A percentile compares a stretch with the other conserved stretches of the same genome.
Evolutionary conservation across 768 basidiomycete genomes (phyloP).

Genomic region (Boletus patriciae): DNA sequence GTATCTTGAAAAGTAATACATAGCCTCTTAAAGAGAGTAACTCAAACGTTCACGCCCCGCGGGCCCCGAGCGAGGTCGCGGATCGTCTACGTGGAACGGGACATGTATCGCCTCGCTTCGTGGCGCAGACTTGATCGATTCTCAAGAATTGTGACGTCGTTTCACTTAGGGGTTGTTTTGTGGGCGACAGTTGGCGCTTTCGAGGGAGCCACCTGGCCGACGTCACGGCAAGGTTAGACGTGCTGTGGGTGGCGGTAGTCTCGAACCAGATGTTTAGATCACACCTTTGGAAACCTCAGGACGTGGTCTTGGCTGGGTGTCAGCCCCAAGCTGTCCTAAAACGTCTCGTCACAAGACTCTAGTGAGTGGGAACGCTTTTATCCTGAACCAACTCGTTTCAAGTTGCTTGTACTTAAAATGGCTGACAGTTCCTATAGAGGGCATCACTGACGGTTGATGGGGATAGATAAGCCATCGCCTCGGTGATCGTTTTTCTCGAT

Average conservation of each 20-base stretch:
- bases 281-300: too few relatives aligned
- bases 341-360: too few relatives aligned
- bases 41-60: neutral
- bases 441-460: neutral
- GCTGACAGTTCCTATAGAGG: neutral
- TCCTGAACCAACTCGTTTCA: slow-evolving; percentile 3
- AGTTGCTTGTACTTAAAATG: neutral
- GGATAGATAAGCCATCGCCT: neutral
- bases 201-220: neutral
- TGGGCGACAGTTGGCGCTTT: neutral
- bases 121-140: neutral
- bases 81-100: neutral
- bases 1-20: too few relatives aligned
- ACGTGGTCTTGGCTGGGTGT: too few relatives aligned
- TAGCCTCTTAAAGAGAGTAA: neutral
- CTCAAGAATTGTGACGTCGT: neutral
- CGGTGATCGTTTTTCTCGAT: neutral
- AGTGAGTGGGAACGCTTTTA: neutral
- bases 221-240: neutral
- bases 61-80: neutral
- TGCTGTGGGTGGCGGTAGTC: too few relatives aligned
- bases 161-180: neutral
- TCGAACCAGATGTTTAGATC: too few relatives aligned
- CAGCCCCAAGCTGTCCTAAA: too few relatives aligned
- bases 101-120: neutral